These are phyloP conservation scores for Allium sativum DNA, from an alignment of 106 monocot species.

Conservation along the genomic window DNA sequence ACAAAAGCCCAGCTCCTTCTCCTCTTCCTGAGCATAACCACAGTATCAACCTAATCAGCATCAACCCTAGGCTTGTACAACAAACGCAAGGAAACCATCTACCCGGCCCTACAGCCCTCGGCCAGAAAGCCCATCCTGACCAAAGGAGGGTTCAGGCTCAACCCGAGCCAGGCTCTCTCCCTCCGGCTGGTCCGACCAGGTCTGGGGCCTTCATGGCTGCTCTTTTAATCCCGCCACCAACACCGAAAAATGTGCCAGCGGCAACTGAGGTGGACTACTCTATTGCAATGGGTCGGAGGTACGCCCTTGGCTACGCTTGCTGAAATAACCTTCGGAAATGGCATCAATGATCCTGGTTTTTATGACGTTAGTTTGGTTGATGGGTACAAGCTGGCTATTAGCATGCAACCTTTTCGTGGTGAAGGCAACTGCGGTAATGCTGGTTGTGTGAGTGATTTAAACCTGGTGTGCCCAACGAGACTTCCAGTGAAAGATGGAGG, in stretches of 20 bases:
- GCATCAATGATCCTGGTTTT: slow-evolving; percentile 29
- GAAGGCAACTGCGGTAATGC: slow-evolving; percentile 38
- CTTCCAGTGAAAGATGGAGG: slow-evolving; percentile 25
- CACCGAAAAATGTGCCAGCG: slow-evolving; percentile 49
- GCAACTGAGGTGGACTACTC: slow-evolving; percentile 50
- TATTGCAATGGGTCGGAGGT: slow-evolving; percentile 55
- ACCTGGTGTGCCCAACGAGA: slow-evolving; percentile 40
- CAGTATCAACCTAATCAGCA: too few species aligned
- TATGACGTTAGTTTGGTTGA: slow-evolving; percentile 72
- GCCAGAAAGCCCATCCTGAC: slow-evolving; percentile 47
- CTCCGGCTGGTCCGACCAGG: slow-evolving; percentile 57
- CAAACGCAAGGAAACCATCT: slow-evolving; percentile 47
- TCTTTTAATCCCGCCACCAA: slow-evolving; percentile 35
- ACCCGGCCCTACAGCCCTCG: slow-evolving; percentile 63
- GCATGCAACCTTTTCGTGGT: slow-evolving; percentile 35
- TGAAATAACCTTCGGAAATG: slow-evolving; percentile 41
- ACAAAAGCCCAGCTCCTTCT: too few species aligned
- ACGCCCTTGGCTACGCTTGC: slow-evolving; percentile 52
- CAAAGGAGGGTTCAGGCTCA: slow-evolving; percentile 43
- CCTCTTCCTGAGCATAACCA: too few species aligned
- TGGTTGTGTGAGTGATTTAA: too few species aligned
- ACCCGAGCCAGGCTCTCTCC: slow-evolving; percentile 44
- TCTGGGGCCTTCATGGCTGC: slow-evolving; percentile 65
- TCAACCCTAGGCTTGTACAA: slow-evolving; percentile 48
- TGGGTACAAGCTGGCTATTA: slow-evolving; percentile 54